A percentile compares a stretch with the other conserved stretches of the same genome.
These are phyloP conservation scores for Cinchona pubescens DNA, from an alignment of 257 asterid genomes.

Conservation along the genomic window DNA sequence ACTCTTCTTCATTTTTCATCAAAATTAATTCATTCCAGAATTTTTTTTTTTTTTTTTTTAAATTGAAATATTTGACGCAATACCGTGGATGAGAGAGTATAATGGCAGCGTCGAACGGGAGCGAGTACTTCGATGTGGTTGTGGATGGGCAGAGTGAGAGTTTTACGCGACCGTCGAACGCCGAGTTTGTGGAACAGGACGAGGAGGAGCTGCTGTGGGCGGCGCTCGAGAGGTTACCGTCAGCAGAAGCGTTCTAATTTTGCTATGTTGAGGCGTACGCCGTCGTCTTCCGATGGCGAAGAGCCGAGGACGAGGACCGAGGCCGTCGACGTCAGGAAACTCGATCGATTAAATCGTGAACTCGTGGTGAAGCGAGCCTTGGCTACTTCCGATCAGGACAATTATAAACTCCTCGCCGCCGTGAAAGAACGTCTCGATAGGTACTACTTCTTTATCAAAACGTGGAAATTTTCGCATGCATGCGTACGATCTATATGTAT, in stretches of 20 bases:
- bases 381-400: constrained; percentile 76
- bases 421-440: constrained; percentile 74
- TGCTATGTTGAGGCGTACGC: constrained; percentile 43
- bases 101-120: constrained; percentile 78
- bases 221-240: constrained; percentile 75
- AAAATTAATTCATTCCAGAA: too few species aligned
- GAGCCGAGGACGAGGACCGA: constrained; percentile 30
- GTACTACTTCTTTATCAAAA: constrained; percentile 19
- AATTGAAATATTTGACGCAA: too few species aligned
- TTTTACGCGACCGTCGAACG: constrained; percentile 63
- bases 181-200: constrained; percentile 54
- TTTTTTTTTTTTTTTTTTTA: too few species aligned
- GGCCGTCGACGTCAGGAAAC: constrained; percentile 68
- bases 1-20: too few species aligned
- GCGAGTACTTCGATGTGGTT: constrained; percentile 62
- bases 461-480: not conserved
- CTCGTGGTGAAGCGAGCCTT: constrained; percentile 66
- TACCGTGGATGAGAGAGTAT: too few species aligned
- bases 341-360: constrained; percentile 56
- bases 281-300: constrained; percentile 22
- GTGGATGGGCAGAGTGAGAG: constrained; percentile 45
- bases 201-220: constrained; percentile 77
- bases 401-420: constrained; percentile 62
- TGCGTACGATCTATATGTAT: not conserved
- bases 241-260: constrained; percentile 44